Conservation (phyloP, 192 early-diverging fungal genomes). For the Coemansia sp. region DNA sequence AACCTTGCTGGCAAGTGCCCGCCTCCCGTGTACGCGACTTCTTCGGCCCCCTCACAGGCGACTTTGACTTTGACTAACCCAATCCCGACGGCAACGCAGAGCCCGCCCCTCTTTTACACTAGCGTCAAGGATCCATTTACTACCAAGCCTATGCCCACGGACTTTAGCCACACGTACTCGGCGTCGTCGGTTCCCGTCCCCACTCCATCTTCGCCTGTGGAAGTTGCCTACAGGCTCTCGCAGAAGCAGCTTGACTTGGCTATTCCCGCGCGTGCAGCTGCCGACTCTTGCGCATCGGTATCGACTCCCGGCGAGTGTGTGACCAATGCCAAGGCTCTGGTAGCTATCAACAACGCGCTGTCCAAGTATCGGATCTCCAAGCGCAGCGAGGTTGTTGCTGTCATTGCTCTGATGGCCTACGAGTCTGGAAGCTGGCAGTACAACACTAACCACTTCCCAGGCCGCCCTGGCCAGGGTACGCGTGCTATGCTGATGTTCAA, state of each 20-base stretch:
- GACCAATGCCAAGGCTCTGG: constrained; percentile 23
- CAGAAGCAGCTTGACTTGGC: constrained; percentile 29
- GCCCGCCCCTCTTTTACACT: constrained; percentile 3
- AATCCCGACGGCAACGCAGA: background rate
- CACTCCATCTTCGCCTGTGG: background rate
- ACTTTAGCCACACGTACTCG: constrained; percentile 3
- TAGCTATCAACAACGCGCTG: constrained; percentile 38
- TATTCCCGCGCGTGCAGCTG: constrained; percentile 6
- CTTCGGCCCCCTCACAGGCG: background rate
- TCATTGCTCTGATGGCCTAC: constrained; percentile 44
- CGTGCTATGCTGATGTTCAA: constrained; percentile 50
- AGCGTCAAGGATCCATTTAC: constrained; percentile 10
- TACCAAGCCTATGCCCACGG: constrained; percentile 2
- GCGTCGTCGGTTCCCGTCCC: background rate
- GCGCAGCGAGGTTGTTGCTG: constrained; percentile 30
- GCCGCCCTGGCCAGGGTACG: constrained; percentile 45
- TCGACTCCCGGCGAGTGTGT: constrained; percentile 23
- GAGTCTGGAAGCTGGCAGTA: constrained; percentile 49
- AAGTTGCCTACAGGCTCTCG: background rate
- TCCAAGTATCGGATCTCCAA: constrained; percentile 28
- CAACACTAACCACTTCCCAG: constrained; percentile 49
- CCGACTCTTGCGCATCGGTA: constrained; percentile 12
- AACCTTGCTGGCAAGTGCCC: constrained; percentile 27
- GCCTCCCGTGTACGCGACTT: background rate
- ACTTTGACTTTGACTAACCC: too few species aligned